Percentiles rank a stretch among this genome's conserved stretches.
Evolutionary conservation across 345 rosid species (phyloP).

Genomic region (Noccaea caerulescens): DNA sequence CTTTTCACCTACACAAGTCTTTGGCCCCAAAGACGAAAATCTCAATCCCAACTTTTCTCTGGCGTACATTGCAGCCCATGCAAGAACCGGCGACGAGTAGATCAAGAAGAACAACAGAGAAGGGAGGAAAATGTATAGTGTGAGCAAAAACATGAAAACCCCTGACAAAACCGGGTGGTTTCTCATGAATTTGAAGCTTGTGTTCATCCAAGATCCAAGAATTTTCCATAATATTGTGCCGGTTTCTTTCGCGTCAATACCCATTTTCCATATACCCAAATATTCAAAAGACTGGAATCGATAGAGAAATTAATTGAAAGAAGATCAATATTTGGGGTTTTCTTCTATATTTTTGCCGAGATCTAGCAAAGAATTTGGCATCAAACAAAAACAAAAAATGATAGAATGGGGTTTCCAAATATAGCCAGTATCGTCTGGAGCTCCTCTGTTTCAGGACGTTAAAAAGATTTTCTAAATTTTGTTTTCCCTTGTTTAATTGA

Average conservation of each 20-base stretch:
- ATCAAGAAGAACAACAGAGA: conserved; percentile 58
- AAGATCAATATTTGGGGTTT: neutral
- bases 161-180: conserved; percentile 57
- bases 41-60: conserved; percentile 37
- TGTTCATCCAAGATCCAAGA: conserved; percentile 45
- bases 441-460: conserved; percentile 43
- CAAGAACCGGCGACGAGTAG: conserved; percentile 53
- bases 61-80: conserved; percentile 43
- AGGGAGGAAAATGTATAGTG: conserved; percentile 58
- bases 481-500: neutral
- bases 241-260: conserved; percentile 51
- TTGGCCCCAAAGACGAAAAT: conserved; percentile 28
- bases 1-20: conserved; percentile 21
- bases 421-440: conserved; percentile 37
- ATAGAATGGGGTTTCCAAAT: conserved; percentile 18
- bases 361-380: conserved; percentile 25
- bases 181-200: conserved; percentile 43
- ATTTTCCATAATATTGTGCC: conserved; percentile 47
- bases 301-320: conserved; percentile 11
- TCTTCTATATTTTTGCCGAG: neutral
- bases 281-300: neutral
- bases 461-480: neutral
- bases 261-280: conserved; percentile 48
- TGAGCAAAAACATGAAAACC: conserved; percentile 43
- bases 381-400: neutral